Base-by-base conservation (phyloP, 2,329 filamentous ascomycete species). In the Epichloe baconii region DNA sequence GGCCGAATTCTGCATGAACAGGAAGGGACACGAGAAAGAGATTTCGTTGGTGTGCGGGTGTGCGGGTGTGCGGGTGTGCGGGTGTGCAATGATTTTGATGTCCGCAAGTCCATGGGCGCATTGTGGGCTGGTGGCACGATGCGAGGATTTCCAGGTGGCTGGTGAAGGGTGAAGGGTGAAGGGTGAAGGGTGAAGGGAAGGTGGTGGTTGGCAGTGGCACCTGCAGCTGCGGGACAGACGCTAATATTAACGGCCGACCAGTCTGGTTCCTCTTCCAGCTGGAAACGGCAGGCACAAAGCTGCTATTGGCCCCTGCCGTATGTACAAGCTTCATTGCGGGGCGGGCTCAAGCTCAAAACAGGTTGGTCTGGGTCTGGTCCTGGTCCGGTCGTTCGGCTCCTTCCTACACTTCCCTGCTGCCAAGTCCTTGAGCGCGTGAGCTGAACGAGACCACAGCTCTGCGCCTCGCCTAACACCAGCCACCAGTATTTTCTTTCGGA, bases 131-230 rank as follows among this genome's bases (percentile, higher is more conserved):
- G 38, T 23, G 47, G 14, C 6, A 19, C 31, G 7, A 43, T 12
- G 11, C 26, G 10, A 17, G 19, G 21, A 44, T 44, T 44, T 40
- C 12, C 35, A 41, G 52, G 52, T 54, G 52, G 52, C 49, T 54
- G 52, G 52, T 44, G 38, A 49, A 23, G 35, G 26, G 17, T 26
- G 17, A 17, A 17, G 17, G 17, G 17, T 17, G 17, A 17, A 17
- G 23, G n/a, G n/a, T n/a, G n/a, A n/a, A n/a, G n/a, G n/a, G n/a
- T n/a, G n/a, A 26, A 26, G 7, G 26, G 26, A 52, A 40, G 23
- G 46, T 52, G 50, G 50, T 52, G 51, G 51, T 49, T 52, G 51
- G 51, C 5, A n/a, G 26, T 21, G n/a, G 40, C 26, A 14, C 6
- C 15, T 37, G 21, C 35, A 38, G 35, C 19, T 48, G 43, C 11